Conservation (phyloP, 2,329 filamentous ascomycete species). For the Apiospora aurea region DNA sequence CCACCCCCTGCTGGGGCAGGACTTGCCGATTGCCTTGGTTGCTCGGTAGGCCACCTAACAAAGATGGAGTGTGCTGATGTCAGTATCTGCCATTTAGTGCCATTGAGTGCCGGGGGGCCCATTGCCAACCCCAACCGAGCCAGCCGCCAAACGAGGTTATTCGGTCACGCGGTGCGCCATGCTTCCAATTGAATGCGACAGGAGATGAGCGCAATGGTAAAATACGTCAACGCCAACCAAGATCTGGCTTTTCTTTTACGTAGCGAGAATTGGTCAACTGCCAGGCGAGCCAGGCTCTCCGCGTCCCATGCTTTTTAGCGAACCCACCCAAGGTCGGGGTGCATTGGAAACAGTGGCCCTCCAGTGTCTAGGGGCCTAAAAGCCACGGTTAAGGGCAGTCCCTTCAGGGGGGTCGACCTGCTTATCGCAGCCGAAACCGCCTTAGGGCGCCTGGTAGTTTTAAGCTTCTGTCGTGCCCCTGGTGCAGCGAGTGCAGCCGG, state of each 20-base stretch:
- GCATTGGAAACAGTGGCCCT: slow-evolving; percentile 12
- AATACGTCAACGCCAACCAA: slow-evolving; percentile 11
- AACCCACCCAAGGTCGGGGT: slow-evolving; percentile 9
- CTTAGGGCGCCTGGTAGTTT: neutral
- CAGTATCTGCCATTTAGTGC: neutral
- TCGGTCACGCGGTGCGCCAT: slow-evolving; percentile 8
- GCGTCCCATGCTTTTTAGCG: neutral
- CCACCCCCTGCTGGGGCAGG: neutral
- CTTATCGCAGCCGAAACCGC: slow-evolving; percentile 7
- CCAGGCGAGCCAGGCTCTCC: slow-evolving; percentile 15
- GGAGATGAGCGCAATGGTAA: neutral
- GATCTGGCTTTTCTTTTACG: slow-evolving; percentile 15
- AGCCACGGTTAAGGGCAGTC: too few relatives aligned
- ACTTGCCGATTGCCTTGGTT: neutral
- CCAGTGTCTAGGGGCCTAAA: neutral
- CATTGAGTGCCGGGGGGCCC: too few relatives aligned
- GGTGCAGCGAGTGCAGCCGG: neutral
- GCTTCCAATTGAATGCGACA: neutral
- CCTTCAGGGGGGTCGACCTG: neutral
- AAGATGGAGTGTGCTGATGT: neutral
- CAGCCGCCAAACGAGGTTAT: neutral
- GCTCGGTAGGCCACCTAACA: neutral
- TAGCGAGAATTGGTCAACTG: slow-evolving; percentile 14
- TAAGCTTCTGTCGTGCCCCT: neutral
- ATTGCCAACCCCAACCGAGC: neutral